Base-by-base conservation (phyloP, 257 asterid species). In the Petrea volubilis region DNA sequence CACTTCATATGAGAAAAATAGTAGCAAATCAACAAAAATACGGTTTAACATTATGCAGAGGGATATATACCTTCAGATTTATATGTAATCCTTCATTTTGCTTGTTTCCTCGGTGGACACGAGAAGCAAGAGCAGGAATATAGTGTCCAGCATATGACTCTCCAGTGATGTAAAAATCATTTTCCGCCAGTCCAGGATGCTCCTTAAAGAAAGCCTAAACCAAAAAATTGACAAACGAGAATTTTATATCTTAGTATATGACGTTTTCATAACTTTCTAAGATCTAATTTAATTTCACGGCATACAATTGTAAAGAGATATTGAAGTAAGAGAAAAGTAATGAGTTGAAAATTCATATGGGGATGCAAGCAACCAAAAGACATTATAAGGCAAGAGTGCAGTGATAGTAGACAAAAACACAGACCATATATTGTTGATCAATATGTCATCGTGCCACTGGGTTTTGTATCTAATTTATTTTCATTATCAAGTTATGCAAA, bases 91-190 rank as follows among this genome's bases (percentile, higher is more conserved):
- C 98, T 80, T 86, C 92, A 47, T 85, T 88, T 58, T 74, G 95
- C 82, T 93, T 88, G 88, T 93, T 90, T 71, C 96, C 98, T 40
- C 41, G 79, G 85, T 93, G 88, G 75, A 93, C 87, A 68, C 97
- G 90, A 60, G 96, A 87, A 74, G 98, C 98, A 75, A 93, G 80
- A 78, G 98, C 97, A 73, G 98, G 98, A 69, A 93, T 88, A 51
- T 93, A 93, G 67, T 93, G 98, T 60, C 98, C 98, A 68, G 98
- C 98, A 76, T 93, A 93, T 28, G 98, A 93, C 80, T 93, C 98
- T 52, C 98, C 98, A 63, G 97, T 90, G 64, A 93, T 93, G 85
- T 79, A 93, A 72, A 93, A 93, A 74, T 90, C 97, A 73, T 90
- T 93, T 64, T 85, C 73, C 2, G 83, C 95, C 66, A 90, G 81